Percentiles rank a stretch among this genome's conserved stretches.
These are phyloP conservation scores for Pascua sp. DNA, from an alignment of 1,284 basidiomycete genomes.

Conservation along the genomic window DNA sequence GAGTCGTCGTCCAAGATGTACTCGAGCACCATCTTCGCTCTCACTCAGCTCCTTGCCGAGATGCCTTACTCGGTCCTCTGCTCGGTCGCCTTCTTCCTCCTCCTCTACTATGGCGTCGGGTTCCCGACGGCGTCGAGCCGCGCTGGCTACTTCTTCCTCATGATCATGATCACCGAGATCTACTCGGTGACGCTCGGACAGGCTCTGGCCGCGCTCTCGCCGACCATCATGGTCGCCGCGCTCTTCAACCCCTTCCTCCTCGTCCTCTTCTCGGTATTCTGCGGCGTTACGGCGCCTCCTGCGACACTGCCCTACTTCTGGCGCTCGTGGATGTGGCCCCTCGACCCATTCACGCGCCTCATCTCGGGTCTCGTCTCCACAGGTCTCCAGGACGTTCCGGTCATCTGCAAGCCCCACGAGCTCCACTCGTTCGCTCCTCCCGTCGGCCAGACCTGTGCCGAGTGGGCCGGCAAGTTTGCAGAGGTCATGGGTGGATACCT, in stretches of 20 bases:
- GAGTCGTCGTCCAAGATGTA: constrained; percentile 56
- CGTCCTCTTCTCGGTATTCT: constrained; percentile 67
- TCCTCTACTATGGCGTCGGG: constrained; percentile 46
- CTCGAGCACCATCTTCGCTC: constrained; percentile 62
- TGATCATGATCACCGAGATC: constrained; percentile 69
- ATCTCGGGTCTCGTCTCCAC: constrained; percentile 68
- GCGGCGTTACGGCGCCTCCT: constrained; percentile 72
- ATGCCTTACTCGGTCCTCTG: constrained; percentile 62
- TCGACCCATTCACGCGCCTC: constrained; percentile 63
- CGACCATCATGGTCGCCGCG: constrained; percentile 62
- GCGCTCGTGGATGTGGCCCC: constrained; percentile 56
- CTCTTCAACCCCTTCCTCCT: constrained; percentile 75
- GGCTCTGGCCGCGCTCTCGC: constrained; percentile 66
- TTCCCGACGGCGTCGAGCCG: constrained; percentile 33
- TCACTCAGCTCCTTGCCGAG: constrained; percentile 76
- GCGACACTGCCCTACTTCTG: constrained; percentile 64
- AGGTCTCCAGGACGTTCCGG: constrained; percentile 68
- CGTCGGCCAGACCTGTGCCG: constrained; percentile 65
- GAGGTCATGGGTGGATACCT: constrained; percentile 69
- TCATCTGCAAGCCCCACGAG: constrained; percentile 66
- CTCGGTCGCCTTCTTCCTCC: constrained; percentile 69
- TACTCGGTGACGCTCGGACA: constrained; percentile 74
- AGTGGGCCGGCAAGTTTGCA: constrained; percentile 69
- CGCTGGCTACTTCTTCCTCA: constrained; percentile 51
- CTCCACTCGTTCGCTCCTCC: constrained; percentile 65